phyloP scores from a whole-genome alignment of 2,329 filamentous ascomycete species.

The Pseudogymnoascus sp. region DNA sequence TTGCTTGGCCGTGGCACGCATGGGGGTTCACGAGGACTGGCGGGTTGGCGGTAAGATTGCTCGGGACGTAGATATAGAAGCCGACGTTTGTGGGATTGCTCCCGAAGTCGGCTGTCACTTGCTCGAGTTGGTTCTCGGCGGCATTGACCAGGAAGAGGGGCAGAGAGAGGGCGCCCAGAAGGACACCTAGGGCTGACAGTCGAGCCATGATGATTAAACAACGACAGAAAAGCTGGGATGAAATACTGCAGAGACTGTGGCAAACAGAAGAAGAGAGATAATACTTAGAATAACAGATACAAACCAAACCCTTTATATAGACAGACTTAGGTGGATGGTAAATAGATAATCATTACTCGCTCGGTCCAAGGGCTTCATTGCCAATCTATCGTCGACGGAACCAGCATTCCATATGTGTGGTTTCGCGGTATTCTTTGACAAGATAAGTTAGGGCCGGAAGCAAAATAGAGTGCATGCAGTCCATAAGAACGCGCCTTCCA shows the following conservation, averaged over 20 bases:
- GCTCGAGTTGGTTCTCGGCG: conserved; percentile 17
- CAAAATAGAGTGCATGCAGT: background rate
- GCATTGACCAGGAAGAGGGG: conserved; percentile 7
- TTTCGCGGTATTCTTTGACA: background rate
- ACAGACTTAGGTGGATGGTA: background rate
- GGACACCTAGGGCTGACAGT: background rate
- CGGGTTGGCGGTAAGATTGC: conserved; percentile 37
- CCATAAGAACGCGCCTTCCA: background rate
- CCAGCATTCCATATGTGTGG: background rate
- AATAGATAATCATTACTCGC: background rate
- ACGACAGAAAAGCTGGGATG: background rate
- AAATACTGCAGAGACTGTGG: background rate
- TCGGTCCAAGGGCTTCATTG: background rate
- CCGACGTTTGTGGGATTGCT: conserved; percentile 39
- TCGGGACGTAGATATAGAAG: conserved; percentile 42
- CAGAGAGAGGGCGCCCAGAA: background rate
- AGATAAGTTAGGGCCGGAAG: background rate
- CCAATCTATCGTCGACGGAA: background rate
- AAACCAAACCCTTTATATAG: background rate
- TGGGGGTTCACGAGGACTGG: conserved; percentile 43
- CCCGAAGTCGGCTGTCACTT: conserved; percentile 35
- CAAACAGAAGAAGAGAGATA: background rate
- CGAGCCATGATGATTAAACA: background rate
- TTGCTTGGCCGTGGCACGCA: conserved; percentile 48
- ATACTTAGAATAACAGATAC: background rate